phyloP scores from a whole-genome alignment of 2,329 filamentous ascomycete species.

The Thelonectria olida region DNA sequence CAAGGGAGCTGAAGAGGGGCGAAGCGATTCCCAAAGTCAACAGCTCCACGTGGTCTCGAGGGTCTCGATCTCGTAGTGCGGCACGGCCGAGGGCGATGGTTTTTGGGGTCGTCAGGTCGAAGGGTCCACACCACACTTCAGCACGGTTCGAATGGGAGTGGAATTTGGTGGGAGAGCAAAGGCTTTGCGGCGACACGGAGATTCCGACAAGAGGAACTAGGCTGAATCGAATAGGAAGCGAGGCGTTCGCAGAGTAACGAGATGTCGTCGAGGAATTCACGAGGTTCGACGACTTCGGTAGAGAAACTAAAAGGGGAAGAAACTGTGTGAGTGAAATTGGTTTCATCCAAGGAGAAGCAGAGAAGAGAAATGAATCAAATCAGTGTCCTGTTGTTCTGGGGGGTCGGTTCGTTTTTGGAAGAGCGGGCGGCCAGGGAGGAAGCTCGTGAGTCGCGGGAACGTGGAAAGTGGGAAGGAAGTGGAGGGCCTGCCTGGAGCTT shows the following conservation, averaged over 20 bases:
- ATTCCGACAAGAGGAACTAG: slow-evolving; percentile 20
- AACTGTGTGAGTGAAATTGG: neutral
- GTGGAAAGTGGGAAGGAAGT: slow-evolving; percentile 14
- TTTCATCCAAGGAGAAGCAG: neutral
- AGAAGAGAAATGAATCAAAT: slow-evolving; percentile 18
- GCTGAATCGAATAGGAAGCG: slow-evolving; percentile 24
- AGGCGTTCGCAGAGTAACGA: neutral
- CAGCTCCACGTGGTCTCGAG: slow-evolving; percentile 36
- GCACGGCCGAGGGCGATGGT: slow-evolving; percentile 23
- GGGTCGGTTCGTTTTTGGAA: slow-evolving; percentile 19
- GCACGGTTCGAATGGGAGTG: slow-evolving; percentile 25
- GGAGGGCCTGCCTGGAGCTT: slow-evolving; percentile 5
- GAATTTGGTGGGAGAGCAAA: slow-evolving; percentile 9
- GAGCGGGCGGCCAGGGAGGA: slow-evolving; percentile 22
- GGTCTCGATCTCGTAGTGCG: slow-evolving; percentile 29
- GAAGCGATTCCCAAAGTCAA: slow-evolving; percentile 30
- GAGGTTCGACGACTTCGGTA: neutral
- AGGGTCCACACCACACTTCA: slow-evolving; percentile 30
- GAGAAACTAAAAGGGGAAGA: neutral
- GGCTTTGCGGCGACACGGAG: slow-evolving; percentile 19
- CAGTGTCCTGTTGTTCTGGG: slow-evolving; percentile 13
- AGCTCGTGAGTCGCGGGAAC: slow-evolving; percentile 21
- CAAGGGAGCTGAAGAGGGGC: slow-evolving; percentile 19
- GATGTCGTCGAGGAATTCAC: neutral
- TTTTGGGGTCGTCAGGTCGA: slow-evolving; percentile 17